Evolutionary conservation across 768 basidiomycete genomes (phyloP), one percentile per base, ranked within the genome.

Genomic region (Psilocybe cyanescens): DNA sequence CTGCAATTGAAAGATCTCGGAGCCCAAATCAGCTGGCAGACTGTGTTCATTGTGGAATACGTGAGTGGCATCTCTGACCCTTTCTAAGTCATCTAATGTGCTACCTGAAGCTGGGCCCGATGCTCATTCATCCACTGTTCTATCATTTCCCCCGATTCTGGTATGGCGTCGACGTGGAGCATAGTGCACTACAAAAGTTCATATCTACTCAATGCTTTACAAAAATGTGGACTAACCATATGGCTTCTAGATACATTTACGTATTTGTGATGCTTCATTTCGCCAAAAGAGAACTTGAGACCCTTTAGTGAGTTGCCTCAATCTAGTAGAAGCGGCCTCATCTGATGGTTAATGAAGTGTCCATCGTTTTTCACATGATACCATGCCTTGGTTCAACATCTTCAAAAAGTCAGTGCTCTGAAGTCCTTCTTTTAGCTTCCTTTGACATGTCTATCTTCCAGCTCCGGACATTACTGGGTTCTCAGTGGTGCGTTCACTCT

Each of bases 41-140:
- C 90, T 0, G 94, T 98, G 16, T 98, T 94, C 74, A 71, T 98
- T 53, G 78, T 91, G 54, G 97, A 99, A 96, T 99, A 99, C 70
- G 96, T 96, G 76, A 70, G 95, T 74, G 8, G 24, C 58, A 16
- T 17, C 19, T 39, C 37, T 54, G 33, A 28, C 39, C 48, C 11
- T 51, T 55, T 55, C 61, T 61, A 19, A 35, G 28, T 44, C 29
- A 11, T 9, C 59, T 60, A 37, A 60, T 14, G 31, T 67, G 47
- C 17, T 11, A 19, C 50, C 39, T 17, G 2, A 67, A 97, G 96
- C 78, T 80, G 56, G 97, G 97, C 1, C 96, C 96, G 0, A 81
- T 99, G 47, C 57, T 97, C 64, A 88, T 98, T 65, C 96, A 98
- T 74, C 94, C 97, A 0, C 71, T 95, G 14, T 75, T 97, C 51